phyloP scores from a whole-genome alignment of 2,329 filamentous ascomycete species.

The Colletotrichum horii region DNA sequence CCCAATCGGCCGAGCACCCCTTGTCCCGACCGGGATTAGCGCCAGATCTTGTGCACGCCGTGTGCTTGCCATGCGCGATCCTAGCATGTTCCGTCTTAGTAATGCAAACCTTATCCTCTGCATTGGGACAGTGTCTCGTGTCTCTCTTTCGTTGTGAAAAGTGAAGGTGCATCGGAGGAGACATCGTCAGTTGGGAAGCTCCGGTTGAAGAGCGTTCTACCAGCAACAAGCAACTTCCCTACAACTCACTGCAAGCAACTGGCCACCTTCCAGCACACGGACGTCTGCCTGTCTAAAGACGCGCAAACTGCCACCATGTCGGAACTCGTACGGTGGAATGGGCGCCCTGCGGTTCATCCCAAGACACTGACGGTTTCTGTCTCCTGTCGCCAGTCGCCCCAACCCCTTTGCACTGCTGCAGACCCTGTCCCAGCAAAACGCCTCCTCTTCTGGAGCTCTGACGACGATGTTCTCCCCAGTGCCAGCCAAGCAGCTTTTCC shows the following conservation, averaged over 20 bases:
- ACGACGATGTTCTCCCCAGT: neutral
- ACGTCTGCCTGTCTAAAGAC: neutral
- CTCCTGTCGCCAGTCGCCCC: neutral
- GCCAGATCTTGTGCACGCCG: conserved; percentile 18
- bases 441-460: conserved; percentile 13
- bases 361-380: conserved; percentile 11
- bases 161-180: neutral
- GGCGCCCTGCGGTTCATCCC: conserved; percentile 8
- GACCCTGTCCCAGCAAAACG: conserved; percentile 15
- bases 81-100: conserved; percentile 15
- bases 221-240: conserved; percentile 9
- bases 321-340: neutral
- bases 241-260: neutral
- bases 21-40: neutral
- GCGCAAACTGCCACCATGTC: neutral
- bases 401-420: conserved; percentile 9
- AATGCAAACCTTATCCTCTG: conserved; percentile 23
- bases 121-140: conserved; percentile 13
- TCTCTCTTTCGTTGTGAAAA: neutral
- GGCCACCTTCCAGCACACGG: neutral
- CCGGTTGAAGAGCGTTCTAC: neutral
- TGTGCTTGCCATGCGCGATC: conserved; percentile 7
- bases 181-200: neutral
- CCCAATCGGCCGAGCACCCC: conserved; percentile 1
- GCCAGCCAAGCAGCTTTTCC: neutral